Evolutionary conservation across 1,139 yeast genomes (phyloP), one percentile per base, ranked within the genome.

Genomic region (Zhuliangozyma blackwelliae): DNA sequence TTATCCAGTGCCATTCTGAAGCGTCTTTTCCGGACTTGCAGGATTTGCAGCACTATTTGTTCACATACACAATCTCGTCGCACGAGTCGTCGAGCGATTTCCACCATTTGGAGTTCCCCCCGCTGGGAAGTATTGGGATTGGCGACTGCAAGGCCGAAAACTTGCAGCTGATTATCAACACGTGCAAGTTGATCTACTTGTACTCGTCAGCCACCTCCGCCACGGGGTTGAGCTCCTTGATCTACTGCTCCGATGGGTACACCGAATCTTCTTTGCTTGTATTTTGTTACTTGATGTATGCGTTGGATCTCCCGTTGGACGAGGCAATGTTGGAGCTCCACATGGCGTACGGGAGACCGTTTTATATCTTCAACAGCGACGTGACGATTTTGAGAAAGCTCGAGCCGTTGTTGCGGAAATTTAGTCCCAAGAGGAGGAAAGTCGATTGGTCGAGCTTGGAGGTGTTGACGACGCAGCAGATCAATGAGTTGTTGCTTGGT

Each of bases 161-260:
- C 44, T 57, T 85, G 33, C 62, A 76, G 38, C 66, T 79, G 7
- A 71, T 85, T 29, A 61, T 84, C 29, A 82, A 82, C 52, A 62
- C 79, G 6, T 82, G 90, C 58, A 82, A 79, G 48, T 56, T 80
- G 38, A 53, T 82, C 5, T 76, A 77, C 49, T 57, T 66, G 27
- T 67, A 62, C 40, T 59, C 67, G 10, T 54, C 63, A 0, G 50
- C 59, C 16, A 59, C 69, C 28, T 44, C 57, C 1, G 34, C 43
- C 9, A 51, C 53, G 11, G 41, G 51, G 1, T 51, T 49, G 27
- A 46, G 45, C 25, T 54, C 72, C 2, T 57, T 90, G 43, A 66
- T 89, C 11, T 83, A 82, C 54, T 89, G 96, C 54, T 77, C 86
- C 4, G 97, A 90, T 61, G 97, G 97, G 0, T 90, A 89, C 58